Evolutionary conservation across 768 basidiomycete genomes (phyloP), one percentile per base, ranked within the genome.

Genomic region (Coprinopsis marcescibilis): DNA sequence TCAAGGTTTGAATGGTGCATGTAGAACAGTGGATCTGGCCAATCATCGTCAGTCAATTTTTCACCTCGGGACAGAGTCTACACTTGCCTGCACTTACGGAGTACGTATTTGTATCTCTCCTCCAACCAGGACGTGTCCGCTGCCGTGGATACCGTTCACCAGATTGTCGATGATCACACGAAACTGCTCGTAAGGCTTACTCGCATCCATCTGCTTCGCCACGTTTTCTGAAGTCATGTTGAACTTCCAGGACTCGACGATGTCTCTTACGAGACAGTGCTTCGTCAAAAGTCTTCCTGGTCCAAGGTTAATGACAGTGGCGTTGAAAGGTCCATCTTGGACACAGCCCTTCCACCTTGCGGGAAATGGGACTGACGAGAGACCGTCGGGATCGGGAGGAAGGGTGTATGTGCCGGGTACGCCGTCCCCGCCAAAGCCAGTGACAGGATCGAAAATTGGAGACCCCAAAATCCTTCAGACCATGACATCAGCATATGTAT

Each of bases 371-470:
- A 43, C 13, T 17, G 15, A 7, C 12, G 19, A 11, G 7, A 12
- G 25, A 17, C 20, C 30, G 13, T 32, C 12, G 29, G 46, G 46
- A 19, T 42, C 39, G 15, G 46, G 39, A 30, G 46, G 46, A 24
- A 48, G 46, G 3, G 39, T 49, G 33, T 49, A 49, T 12, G 47
- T 49, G 4, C 47, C 47, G 2, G 27, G 30, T 6, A 49, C 41
- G 11, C 47, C 47, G 40, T 49, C 41, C 2, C 47, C 47, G n/a
- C 47, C 47, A 23, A 49, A 49, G 10, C 47, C 47, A 10, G 47
- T 49, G 8, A 43, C 24, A 2, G 41, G 32, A 34, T 49, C 40
- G 20, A 49, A 49, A 34, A 49, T 43, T 21, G 47, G 47, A 4
- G 47, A 49, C 19, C 35, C 3, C 23, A 35, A 21, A 1, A 49